phyloP scores from a whole-genome alignment of 495 filamentous ascomycete species.

The Aspergillus cavernicola region DNA sequence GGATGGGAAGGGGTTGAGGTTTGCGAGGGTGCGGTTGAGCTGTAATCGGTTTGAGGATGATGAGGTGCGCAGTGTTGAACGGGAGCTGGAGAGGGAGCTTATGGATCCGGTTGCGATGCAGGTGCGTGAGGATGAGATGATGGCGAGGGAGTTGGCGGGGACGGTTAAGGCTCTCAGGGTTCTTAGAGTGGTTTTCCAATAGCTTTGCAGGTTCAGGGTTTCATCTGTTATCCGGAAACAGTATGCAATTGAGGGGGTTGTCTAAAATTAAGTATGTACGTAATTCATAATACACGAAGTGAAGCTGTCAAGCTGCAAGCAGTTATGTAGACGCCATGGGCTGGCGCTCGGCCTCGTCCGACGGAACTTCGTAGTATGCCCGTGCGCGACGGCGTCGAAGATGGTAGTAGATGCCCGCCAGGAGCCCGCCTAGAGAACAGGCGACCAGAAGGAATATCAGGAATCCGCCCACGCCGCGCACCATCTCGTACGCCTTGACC shows the following conservation, averaged over 20 bases:
- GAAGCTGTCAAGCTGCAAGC: neutral
- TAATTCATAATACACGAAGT: constrained; percentile 12
- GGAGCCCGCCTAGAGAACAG: constrained; percentile 26
- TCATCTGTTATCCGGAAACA: too few relatives aligned
- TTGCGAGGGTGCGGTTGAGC: constrained; percentile 8
- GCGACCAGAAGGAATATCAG: constrained; percentile 31
- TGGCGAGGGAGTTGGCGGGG: constrained; percentile 14
- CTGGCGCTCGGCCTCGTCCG: constrained; percentile 33
- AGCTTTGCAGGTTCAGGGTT: too few relatives aligned
- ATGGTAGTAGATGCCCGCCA: constrained; percentile 23
- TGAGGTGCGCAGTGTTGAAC: constrained; percentile 4
- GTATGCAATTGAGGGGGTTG: neutral
- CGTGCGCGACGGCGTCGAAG: constrained; percentile 24
- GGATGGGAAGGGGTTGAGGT: constrained; percentile 4
- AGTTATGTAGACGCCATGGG: constrained; percentile 15
- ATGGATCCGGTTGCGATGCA: constrained; percentile 16
- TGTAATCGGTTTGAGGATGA: neutral
- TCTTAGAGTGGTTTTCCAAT: constrained; percentile 10
- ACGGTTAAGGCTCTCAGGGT: constrained; percentile 11
- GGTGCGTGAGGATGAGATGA: constrained; percentile 15
- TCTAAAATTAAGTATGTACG: constrained; percentile 7
- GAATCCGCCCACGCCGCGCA: constrained; percentile 31
- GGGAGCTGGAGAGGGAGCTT: constrained; percentile 16
- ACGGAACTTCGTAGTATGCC: constrained; percentile 34
- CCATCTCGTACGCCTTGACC: constrained; percentile 34